These are phyloP conservation scores for Halophytophthora batemanensis DNA, from an alignment of 352 stramenopile species.

Conservation along the genomic window DNA sequence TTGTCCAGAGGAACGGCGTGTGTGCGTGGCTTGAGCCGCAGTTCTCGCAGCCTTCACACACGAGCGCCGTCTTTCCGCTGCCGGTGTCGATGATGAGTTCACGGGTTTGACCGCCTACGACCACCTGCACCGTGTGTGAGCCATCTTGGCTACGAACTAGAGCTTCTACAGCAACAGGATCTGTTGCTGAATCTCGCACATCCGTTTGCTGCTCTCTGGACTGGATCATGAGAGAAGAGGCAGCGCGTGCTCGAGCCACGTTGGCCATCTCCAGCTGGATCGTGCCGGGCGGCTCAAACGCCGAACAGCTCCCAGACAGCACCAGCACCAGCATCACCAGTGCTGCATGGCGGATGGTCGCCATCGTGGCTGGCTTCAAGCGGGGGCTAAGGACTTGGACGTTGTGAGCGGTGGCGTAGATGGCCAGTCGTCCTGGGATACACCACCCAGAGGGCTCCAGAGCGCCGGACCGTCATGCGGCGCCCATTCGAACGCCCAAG, in stretches of 20 bases:
- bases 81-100: slow-evolving; percentile 97
- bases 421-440: too few relatives aligned
- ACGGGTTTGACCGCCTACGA: slow-evolving; percentile 54
- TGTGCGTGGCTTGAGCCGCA: slow-evolving; percentile 90
- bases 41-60: slow-evolving; percentile 85
- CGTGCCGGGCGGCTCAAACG: slow-evolving; percentile 7
- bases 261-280: slow-evolving; percentile 47
- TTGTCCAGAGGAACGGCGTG: slow-evolving; percentile 56
- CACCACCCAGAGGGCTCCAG: too few relatives aligned
- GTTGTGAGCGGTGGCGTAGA: too few relatives aligned
- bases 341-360: slow-evolving; percentile 10
- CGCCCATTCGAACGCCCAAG: too few relatives aligned
- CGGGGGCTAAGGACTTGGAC: too few relatives aligned
- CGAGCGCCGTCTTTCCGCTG: slow-evolving; percentile 94
- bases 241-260: slow-evolving; percentile 14
- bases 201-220: slow-evolving; percentile 2
- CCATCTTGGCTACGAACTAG: slow-evolving; percentile 44
- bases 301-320: slow-evolving; percentile 4
- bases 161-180: slow-evolving; percentile 30
- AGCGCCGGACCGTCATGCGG: too few relatives aligned
- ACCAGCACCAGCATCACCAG: slow-evolving; percentile 5
- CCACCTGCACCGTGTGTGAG: slow-evolving; percentile 71
- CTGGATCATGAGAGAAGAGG: slow-evolving; percentile 8
- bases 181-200: not conserved
- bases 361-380: not conserved